Evolutionary conservation across 768 basidiomycete genomes (phyloP), one percentile per base, ranked within the genome.

Genomic region (Suillus americanus): DNA sequence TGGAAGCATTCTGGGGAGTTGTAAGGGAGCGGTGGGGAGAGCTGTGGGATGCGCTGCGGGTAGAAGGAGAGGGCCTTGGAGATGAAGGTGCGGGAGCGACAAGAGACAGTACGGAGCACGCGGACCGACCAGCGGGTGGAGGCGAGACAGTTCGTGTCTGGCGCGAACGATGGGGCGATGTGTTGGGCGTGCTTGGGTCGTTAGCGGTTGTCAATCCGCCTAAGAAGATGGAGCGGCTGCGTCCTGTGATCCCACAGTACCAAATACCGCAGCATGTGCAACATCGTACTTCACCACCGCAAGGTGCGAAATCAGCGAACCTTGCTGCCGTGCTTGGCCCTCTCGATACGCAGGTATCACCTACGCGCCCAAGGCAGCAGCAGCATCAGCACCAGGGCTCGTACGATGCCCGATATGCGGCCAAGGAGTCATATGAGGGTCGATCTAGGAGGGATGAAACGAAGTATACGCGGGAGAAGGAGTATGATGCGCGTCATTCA

Each of bases 1-100:
- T 94, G 71, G 79, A 79, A 2, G 74, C 75, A 28, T 90, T 89
- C 70, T 94, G 86, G 79, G 65, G 74, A 18, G 84, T 84, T 45
- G 82, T 90, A 7, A 80, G 83, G 50, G 85, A 86, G 59, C 79
- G 83, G 35, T 94, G 92, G 92, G 83, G 80, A 2, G 88, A 87
- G n/a, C 76, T 94, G n/a, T 94, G 92, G 92, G 90, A 93, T 65
- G 90, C 89, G 72, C 76, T 91, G n/a, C 79, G 83, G 12, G 86
- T 89, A 5, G 90, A 90, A 23, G 88, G 87, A 2, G 88, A 90
- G 77, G 74, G 83, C 78, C 88, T 88, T 66, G 86, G 83, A 8
- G 82, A 82, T 6, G 82, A 81, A 10, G 28, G 37, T 59, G 14
- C 18, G 25, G 38, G 38, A 8, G 28, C 18, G 7, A 12, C 25